These are phyloP conservation scores for Pseudozyma sp. DNA, from an alignment of 1,284 basidiomycete species.

Conservation along the genomic window DNA sequence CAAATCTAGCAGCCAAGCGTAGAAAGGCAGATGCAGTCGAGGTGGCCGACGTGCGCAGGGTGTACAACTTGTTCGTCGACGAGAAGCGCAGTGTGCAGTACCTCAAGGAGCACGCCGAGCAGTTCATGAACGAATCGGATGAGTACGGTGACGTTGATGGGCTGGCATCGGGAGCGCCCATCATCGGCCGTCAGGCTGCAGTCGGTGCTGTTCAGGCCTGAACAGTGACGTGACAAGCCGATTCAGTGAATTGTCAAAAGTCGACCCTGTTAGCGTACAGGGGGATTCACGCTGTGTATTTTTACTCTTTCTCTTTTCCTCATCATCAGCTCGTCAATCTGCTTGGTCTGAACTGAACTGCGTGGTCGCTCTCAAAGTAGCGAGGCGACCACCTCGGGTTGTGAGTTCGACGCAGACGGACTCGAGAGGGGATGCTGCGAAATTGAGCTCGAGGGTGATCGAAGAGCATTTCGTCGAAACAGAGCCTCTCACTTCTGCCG, in stretches of 20 bases:
- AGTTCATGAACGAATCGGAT: constrained; percentile 71
- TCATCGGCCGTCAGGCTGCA: constrained; percentile 32
- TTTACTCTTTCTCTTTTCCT: constrained; percentile 17
- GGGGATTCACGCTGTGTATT: constrained; percentile 20
- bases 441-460: constrained; percentile 33
- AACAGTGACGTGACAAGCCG: neutral
- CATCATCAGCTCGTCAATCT: neutral
- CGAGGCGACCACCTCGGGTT: too few relatives aligned
- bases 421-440: neutral
- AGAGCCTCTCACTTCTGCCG: constrained; percentile 12
- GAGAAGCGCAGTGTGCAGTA: constrained; percentile 94
- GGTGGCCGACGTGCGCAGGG: constrained; percentile 83
- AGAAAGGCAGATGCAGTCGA: constrained; percentile 80
- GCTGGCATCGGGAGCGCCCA: constrained; percentile 28
- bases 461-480: constrained; percentile 5
- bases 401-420: too few relatives aligned
- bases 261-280: too few relatives aligned
- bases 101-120: constrained; percentile 82
- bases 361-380: too few relatives aligned
- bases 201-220: constrained; percentile 20
- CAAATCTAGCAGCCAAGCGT: constrained; percentile 82
- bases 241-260: too few relatives aligned
- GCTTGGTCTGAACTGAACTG: too few relatives aligned
- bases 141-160: constrained; percentile 48
- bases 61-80: constrained; percentile 86